Conservation (phyloP, 1,139 yeast genomes). For the Saccharomyces hybrid region DNA sequence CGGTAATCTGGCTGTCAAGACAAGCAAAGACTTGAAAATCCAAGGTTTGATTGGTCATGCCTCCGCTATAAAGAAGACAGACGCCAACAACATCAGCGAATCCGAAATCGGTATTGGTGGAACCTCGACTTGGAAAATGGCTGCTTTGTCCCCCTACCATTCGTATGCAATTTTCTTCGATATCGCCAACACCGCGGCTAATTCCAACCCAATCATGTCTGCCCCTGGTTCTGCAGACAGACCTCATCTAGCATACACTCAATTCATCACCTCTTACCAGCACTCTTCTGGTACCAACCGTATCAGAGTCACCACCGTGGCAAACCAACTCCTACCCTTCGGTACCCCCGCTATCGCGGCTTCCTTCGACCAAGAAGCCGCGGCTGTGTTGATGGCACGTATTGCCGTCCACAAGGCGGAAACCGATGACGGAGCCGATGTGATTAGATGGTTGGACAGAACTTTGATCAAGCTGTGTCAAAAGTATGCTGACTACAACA, state of each 20-base stretch:
- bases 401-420: conserved; percentile 87
- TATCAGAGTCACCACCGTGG: conserved; percentile 83
- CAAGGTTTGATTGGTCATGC: conserved; percentile 95
- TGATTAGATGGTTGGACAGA: conserved; percentile 81
- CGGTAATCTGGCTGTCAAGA: conserved; percentile 77
- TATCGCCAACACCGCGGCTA: conserved; percentile 48
- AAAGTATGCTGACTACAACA: conserved; percentile 79
- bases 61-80: conserved; percentile 55
- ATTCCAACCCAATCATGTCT: not conserved
- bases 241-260: conserved; percentile 37
- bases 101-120: conserved; percentile 92
- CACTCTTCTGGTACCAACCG: conserved; percentile 77
- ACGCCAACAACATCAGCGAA: conserved; percentile 71
- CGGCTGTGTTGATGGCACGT: conserved; percentile 92
- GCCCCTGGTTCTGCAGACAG: conserved; percentile 34
- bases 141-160: conserved; percentile 77
- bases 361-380: conserved; percentile 97
- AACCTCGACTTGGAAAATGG: conserved; percentile 78
- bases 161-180: conserved; percentile 86
- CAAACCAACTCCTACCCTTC: conserved; percentile 50
- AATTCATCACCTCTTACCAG: conserved; percentile 71
- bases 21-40: conserved; percentile 81
- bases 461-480: conserved; percentile 76
- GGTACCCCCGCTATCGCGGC: conserved; percentile 47
- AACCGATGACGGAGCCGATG: conserved; percentile 65